Base-by-base conservation (phyloP, 768 basidiomycete species). In the Hysterangium stoloniferum region DNA sequence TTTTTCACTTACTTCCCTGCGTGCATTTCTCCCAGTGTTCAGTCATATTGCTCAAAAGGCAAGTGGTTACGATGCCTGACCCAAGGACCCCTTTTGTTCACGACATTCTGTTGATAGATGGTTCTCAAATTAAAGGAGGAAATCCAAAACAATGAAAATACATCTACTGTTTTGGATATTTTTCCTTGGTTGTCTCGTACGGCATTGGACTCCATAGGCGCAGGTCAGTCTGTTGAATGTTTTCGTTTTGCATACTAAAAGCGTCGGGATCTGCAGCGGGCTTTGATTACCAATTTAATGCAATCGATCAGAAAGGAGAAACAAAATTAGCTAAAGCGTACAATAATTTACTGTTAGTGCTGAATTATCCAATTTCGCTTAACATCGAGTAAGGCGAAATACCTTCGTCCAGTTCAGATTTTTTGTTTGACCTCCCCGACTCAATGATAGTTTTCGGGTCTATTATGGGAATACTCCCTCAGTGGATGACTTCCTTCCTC, bases 11-110 rank as follows among this genome's bases (percentile, higher is more conserved):
- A 52, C 55, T 0, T 59, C 65, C 43, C 44, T 64, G 17, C 53
- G 59, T 25, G 52, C 56, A 5, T 66, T 62, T 42, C 54, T 61
- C 13, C 40, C 57, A 19, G 43, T 61, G 6, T 67, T 67, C 43
- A 57, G 59, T 24, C 46, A 47, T 4, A 58, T 54, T 20, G 59
- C 60, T 27, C 42, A 52, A 32, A 45, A 34, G 28, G 56, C 33
- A 61, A 52, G 40, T 7, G n/a, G n/a, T 47, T 7, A n/a, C 5
- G 5, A 35, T 20, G 13, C 8, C 20, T 6, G 33, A 11, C n/a
- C 40, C 17, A 49, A 25, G n/a, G 25, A 48, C 15, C 12, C 11
- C 4, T 8, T 6, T 2, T 11, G 17, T 47, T n/a, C 28, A 29
- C 9, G 24, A 24, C 24, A 33, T 37, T 35, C 13, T 48, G 7